Conservation (phyloP, 2,329 filamentous ascomycete genomes). For the Alternaria arbusti region DNA sequence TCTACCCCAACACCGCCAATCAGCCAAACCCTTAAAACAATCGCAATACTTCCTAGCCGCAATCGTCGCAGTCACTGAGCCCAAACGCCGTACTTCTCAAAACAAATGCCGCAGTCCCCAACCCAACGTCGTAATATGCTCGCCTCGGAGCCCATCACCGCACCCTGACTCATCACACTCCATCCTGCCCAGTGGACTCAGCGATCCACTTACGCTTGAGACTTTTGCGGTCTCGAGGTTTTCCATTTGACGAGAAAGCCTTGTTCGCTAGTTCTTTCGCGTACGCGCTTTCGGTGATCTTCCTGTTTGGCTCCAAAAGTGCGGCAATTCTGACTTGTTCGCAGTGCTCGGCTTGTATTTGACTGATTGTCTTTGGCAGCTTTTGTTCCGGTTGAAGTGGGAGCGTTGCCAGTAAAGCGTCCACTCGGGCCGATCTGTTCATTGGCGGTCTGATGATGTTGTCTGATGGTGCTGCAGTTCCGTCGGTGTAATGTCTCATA, state of each 20-base stretch:
- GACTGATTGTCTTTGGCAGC: neutral
- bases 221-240: slow-evolving; percentile 1
- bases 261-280: slow-evolving; percentile 23
- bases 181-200: neutral
- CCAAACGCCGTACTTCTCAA: neutral
- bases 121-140: neutral
- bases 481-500: slow-evolving; percentile 29
- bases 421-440: slow-evolving; percentile 23
- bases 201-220: slow-evolving; percentile 21
- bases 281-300: slow-evolving; percentile 12
- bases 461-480: neutral
- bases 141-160: neutral
- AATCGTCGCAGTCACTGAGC: neutral
- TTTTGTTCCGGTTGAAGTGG: slow-evolving; percentile 2
- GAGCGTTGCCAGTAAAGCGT: slow-evolving; percentile 17
- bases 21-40: neutral
- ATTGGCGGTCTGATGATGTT: slow-evolving; percentile 24
- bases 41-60: neutral
- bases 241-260: slow-evolving; percentile 18
- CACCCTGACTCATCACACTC: neutral
- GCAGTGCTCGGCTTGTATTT: neutral
- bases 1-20: neutral
- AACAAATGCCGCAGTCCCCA: neutral
- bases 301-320: slow-evolving; percentile 17
- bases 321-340: neutral